A percentile compares a stretch with the other conserved stretches of the same genome.
Evolutionary conservation across 768 basidiomycete species (phyloP).

Genomic region (Kwoniella newhampshirensis): DNA sequence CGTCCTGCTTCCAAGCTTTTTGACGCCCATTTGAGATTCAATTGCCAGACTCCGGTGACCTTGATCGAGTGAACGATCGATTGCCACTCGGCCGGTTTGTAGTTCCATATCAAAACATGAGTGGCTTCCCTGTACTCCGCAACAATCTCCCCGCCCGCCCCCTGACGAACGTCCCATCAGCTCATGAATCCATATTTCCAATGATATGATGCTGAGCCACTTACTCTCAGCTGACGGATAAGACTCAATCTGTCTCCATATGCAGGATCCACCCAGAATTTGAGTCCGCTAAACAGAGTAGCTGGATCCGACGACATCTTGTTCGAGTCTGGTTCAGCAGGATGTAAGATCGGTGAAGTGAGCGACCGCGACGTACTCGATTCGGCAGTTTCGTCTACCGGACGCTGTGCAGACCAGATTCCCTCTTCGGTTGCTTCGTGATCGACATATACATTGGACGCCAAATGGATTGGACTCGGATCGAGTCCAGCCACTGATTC

Average conservation of each 20-base stretch:
- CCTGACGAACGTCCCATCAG: constrained; percentile 4
- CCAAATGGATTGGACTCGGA: not conserved
- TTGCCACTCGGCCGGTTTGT: constrained; percentile 19
- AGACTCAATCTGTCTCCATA: constrained; percentile 13
- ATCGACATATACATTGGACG: constrained; percentile 1
- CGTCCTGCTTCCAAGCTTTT: constrained; percentile 11
- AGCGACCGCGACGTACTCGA: too few relatives aligned
- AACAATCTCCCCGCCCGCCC: constrained; percentile 15
- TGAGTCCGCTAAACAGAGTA: constrained; percentile 16
- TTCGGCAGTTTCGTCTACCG: not conserved
- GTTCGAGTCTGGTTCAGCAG: not conserved
- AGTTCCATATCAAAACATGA: constrained; percentile 30
- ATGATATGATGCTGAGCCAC: constrained; percentile 1
- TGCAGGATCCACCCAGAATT: constrained; percentile 29
- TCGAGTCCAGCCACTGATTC: too few relatives aligned
- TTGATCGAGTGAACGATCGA: constrained; percentile 16
- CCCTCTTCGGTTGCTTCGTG: not conserved
- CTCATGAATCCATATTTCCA: not conserved
- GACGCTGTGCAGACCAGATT: not conserved
- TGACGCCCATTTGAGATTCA: constrained; percentile 14
- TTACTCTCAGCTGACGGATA: constrained; percentile 15
- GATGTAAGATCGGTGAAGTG: not conserved
- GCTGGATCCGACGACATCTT: not conserved
- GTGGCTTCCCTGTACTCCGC: constrained; percentile 23
- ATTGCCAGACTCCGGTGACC: constrained; percentile 22